Percentiles rank a stretch among this genome's conserved stretches.
These are phyloP conservation scores for Pythium insidiosum DNA, from an alignment of 352 stramenopile genomes.

Conservation along the genomic window DNA sequence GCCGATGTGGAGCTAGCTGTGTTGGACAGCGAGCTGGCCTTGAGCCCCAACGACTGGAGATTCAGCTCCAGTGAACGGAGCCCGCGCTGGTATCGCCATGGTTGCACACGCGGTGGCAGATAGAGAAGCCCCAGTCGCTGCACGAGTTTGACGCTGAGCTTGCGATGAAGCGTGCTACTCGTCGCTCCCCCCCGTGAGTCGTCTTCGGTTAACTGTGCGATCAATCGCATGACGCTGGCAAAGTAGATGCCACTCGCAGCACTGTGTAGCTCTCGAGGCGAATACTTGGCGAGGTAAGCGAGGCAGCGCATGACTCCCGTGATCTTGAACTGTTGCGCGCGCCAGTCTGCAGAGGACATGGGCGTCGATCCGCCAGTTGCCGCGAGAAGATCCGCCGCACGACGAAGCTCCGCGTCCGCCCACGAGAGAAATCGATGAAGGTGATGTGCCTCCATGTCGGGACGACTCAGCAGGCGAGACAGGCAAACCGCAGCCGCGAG, in stretches of 20 bases:
- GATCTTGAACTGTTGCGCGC: constrained; percentile 65
- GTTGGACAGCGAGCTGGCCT: too few relatives aligned
- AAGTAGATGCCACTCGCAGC: constrained; percentile 70
- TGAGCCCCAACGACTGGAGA: constrained; percentile 47
- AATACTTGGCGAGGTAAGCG: constrained; percentile 74
- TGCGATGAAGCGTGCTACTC: constrained; percentile 85
- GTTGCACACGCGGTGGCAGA: constrained; percentile 90
- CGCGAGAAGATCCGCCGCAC: constrained; percentile 13
- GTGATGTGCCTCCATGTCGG: constrained; percentile 91
- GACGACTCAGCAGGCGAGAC: constrained; percentile 89
- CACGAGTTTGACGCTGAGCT: constrained; percentile 96
- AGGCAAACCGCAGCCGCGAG: constrained; percentile 93
- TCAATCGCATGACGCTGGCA: constrained; percentile 55
- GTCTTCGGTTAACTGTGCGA: constrained; percentile 47
- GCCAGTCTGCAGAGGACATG: constrained; percentile 14
- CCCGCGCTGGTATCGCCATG: constrained; percentile 95
- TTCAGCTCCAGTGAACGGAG: constrained; percentile 91
- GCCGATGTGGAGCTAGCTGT: not conserved
- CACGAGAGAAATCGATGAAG: constrained; percentile 90
- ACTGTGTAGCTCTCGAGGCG: constrained; percentile 64
- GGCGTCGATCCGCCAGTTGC: constrained; percentile 12
- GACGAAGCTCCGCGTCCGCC: constrained; percentile 58
- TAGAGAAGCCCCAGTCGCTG: constrained; percentile 92
- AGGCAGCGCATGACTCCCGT: constrained; percentile 78
- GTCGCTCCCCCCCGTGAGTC: constrained; percentile 20